These are phyloP conservation scores for Globomyces pollinis-pini DNA, from an alignment of 192 early-diverging fungal species.

Conservation along the genomic window DNA sequence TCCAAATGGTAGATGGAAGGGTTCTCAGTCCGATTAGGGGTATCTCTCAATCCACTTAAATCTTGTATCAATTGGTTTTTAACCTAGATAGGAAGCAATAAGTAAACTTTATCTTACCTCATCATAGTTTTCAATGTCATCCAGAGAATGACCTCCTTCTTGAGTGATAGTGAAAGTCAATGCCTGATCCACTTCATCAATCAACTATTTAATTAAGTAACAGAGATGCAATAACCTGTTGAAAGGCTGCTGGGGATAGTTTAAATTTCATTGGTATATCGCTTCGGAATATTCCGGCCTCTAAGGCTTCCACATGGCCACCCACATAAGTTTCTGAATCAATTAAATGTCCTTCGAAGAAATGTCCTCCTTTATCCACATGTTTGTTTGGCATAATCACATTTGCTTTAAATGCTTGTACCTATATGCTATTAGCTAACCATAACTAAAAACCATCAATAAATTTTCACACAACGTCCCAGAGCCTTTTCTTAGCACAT, in stretches of 20 bases:
- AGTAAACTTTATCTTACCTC: slow-evolving; percentile 68
- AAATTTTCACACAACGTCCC: slow-evolving; percentile 95
- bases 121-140: slow-evolving; percentile 82
- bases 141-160: slow-evolving; percentile 67
- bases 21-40: slow-evolving; percentile 64
- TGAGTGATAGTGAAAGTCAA: slow-evolving; percentile 81
- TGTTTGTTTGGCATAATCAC: slow-evolving; percentile 99
- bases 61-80: too few species aligned
- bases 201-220: too few species aligned
- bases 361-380: slow-evolving; percentile 63
- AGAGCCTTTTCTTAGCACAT: slow-evolving; percentile 90
- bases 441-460: slow-evolving; percentile 71
- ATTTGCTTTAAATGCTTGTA: slow-evolving; percentile 77
- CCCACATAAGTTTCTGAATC: slow-evolving; percentile 97
- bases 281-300: slow-evolving; percentile 93
- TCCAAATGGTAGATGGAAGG: slow-evolving; percentile 97
- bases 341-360: slow-evolving; percentile 82
- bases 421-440: too few species aligned
- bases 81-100: too few species aligned
- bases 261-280: slow-evolving; percentile 85
- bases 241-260: slow-evolving; percentile 65
- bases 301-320: slow-evolving; percentile 96
- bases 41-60: slow-evolving; percentile 70
- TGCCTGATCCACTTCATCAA: slow-evolving; percentile 86
- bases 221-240: slow-evolving; percentile 40